A percentile compares a stretch with the other conserved stretches of the same genome.
phyloP scores from a whole-genome alignment of 208 protist genomes.

The Phytomonas sp. region DNA sequence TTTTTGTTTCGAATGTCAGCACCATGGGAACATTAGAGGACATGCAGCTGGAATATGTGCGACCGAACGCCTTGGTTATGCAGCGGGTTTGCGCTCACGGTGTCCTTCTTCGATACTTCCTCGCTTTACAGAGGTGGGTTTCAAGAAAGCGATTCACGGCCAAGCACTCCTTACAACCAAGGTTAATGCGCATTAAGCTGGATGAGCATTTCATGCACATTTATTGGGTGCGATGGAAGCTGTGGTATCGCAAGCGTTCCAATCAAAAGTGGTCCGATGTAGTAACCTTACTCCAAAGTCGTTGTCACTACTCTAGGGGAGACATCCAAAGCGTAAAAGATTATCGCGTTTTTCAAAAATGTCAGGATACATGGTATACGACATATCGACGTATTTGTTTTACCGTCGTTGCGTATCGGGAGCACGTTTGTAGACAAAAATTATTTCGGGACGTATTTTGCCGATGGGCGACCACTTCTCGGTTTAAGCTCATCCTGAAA shows the following conservation, averaged over 20 bases:
- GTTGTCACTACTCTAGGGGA: not conserved
- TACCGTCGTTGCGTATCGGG: not conserved
- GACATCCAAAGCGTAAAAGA: not conserved
- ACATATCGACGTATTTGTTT: not conserved
- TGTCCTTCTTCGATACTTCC: not conserved
- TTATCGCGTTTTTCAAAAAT: not conserved
- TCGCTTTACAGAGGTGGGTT: not conserved
- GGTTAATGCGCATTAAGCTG: not conserved
- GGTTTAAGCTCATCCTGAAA: not conserved
- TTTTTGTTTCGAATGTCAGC: constrained; percentile 2
- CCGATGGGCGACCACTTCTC: not conserved
- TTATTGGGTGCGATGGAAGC: not conserved
- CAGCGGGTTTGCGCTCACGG: constrained; percentile 8
- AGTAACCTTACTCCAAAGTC: not conserved
- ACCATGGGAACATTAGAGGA: constrained; percentile 16
- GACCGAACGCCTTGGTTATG: constrained; percentile 14
- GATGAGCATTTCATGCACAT: not conserved
- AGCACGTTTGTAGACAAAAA: not conserved
- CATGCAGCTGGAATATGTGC: constrained; percentile 12
- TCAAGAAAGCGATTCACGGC: not conserved
- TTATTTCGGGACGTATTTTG: not conserved
- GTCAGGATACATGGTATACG: not conserved
- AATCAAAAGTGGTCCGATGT: not conserved
- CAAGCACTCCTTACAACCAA: not conserved
- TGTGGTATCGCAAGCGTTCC: not conserved